phyloP scores from a whole-genome alignment of 78 protist genomes.

The Bodo saltans region DNA sequence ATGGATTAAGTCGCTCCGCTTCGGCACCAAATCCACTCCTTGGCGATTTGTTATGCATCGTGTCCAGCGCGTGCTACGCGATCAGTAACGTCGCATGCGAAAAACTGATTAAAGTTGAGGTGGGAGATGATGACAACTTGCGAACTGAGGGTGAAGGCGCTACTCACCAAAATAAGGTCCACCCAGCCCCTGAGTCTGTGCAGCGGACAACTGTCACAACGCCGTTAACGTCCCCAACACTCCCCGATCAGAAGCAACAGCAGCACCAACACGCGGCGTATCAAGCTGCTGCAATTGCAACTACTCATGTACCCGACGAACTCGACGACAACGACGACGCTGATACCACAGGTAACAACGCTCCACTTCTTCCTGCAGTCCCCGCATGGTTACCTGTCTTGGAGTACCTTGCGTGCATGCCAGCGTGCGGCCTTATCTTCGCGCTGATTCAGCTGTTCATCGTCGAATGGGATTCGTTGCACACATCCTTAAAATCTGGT shows the following conservation, averaged over 20 bases:
- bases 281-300: neutral
- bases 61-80: conserved; percentile 5
- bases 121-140: too few relatives aligned
- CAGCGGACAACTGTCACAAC: too few relatives aligned
- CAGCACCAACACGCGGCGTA: neutral
- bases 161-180: too few relatives aligned
- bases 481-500: too few relatives aligned
- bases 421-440: neutral
- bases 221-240: neutral
- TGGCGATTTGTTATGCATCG: conserved; percentile 21
- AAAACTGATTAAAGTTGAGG: neutral
- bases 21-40: neutral
- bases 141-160: too few relatives aligned
- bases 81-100: conserved; percentile 3
- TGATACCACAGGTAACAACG: too few relatives aligned
- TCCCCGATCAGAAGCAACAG: neutral
- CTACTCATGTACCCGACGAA: neutral
- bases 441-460: neutral
- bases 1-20: neutral
- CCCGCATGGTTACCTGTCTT: too few relatives aligned
- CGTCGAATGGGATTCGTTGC: neutral
- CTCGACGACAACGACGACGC: neutral
- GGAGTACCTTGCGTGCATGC: neutral
- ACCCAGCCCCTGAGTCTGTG: too few relatives aligned
- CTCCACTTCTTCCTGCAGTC: too few relatives aligned